A percentile compares a stretch with the other conserved stretches of the same genome.
Evolutionary conservation across 73 alveolate species (phyloP).

Genomic region (Blepharisma japonicum): DNA sequence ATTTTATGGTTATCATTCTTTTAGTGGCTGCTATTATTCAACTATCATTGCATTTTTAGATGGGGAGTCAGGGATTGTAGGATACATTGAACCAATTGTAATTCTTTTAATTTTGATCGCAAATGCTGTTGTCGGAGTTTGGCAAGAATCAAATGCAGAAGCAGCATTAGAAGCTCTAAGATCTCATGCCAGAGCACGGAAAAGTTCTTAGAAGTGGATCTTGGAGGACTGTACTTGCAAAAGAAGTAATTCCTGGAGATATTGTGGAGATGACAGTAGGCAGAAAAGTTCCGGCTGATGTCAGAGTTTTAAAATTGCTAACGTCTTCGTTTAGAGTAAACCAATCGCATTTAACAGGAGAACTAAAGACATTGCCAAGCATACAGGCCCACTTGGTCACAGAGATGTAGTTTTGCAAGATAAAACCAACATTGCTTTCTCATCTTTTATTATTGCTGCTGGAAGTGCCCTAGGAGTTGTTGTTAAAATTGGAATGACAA

Average conservation of each 20-base stretch:
- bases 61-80: slow-evolving; percentile 77
- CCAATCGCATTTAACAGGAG: slow-evolving; percentile 97
- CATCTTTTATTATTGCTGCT: slow-evolving; percentile 76
- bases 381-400: slow-evolving; percentile 27
- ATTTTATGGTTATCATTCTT: slow-evolving; percentile 82
- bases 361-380: slow-evolving; percentile 68
- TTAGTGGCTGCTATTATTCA: slow-evolving; percentile 91
- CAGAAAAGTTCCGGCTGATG: slow-evolving; percentile 92
- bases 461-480: slow-evolving; percentile 91
- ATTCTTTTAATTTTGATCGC: slow-evolving; percentile 83
- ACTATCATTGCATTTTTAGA: slow-evolving; percentile 65
- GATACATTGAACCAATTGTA: slow-evolving; percentile 94
- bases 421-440: slow-evolving; percentile 72
- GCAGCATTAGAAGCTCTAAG: slow-evolving; percentile 91
- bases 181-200: slow-evolving; percentile 75
- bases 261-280: slow-evolving; percentile 77
- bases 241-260: slow-evolving; percentile 91
- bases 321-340: slow-evolving; percentile 89
- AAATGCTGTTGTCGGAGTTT: slow-evolving; percentile 87
- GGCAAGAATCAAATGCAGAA: slow-evolving; percentile 97
- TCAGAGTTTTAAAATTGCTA: slow-evolving; percentile 66
- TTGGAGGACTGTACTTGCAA: slow-evolving; percentile 78
- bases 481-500: slow-evolving; percentile 87
- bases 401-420: slow-evolving; percentile 39
- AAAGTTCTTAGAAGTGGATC: slow-evolving; percentile 66